Conservation (phyloP, 352 stramenopile species). For the Phytopythium chamaehyphon region DNA sequence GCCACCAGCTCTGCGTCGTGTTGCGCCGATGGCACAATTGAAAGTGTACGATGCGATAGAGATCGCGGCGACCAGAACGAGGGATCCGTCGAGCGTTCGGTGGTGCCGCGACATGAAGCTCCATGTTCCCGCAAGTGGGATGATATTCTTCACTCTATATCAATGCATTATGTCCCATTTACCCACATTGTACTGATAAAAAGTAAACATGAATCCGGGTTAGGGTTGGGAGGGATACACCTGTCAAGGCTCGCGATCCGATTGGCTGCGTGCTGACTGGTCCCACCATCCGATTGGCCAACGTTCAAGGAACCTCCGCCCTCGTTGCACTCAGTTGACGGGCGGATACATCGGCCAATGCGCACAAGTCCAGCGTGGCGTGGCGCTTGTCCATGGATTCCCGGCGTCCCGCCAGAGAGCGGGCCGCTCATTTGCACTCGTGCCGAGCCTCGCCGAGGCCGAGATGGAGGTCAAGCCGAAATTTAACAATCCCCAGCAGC, state of each 20-base stretch:
- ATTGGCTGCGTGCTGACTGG: neutral
- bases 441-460: neutral
- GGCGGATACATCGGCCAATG: neutral
- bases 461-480: neutral
- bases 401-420: neutral
- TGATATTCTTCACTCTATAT: neutral
- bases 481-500: neutral
- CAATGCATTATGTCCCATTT: neutral
- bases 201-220: no score
- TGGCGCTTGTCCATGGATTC: neutral
- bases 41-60: neutral
- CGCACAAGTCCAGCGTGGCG: neutral
- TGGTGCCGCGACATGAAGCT: constrained; percentile 7
- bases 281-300: neutral
- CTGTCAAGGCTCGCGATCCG: neutral
- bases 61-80: neutral
- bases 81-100: neutral
- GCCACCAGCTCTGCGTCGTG: no score
- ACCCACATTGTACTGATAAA: neutral
- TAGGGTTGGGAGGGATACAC: neutral
- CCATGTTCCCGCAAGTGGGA: neutral
- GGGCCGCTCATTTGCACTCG: neutral
- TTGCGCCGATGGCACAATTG: neutral
- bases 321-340: neutral
- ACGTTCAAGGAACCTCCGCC: neutral